phyloP scores from a whole-genome alignment of 1,284 basidiomycete genomes.

The Irpex lacteus region DNA sequence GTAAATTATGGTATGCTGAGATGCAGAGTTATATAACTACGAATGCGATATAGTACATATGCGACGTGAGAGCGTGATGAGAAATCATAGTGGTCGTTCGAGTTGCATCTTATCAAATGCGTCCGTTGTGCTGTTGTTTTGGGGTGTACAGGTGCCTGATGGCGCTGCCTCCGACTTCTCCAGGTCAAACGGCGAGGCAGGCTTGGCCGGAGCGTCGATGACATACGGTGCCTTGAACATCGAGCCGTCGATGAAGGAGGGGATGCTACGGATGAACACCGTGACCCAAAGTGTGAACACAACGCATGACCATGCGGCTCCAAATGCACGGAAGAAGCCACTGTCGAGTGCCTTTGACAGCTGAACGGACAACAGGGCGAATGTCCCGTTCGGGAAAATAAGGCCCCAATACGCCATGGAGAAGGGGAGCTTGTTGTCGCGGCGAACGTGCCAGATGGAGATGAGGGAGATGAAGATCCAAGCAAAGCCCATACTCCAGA shows the following conservation, averaged over 20 bases:
- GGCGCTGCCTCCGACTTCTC: constrained; percentile 2
- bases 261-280: constrained; percentile 39
- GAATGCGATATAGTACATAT: constrained; percentile 13
- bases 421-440: constrained; percentile 31
- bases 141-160: not conserved
- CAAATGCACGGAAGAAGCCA: constrained; percentile 29
- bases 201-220: constrained; percentile 6
- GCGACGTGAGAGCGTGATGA: not conserved
- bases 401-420: constrained; percentile 47
- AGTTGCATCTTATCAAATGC: not conserved
- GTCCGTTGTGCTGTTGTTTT: constrained; percentile 2
- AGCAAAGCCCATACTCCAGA: constrained; percentile 46
- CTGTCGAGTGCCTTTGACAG: constrained; percentile 46
- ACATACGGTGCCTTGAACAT: constrained; percentile 18
- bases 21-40: not conserved
- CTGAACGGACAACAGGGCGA: constrained; percentile 42
- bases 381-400: constrained; percentile 50
- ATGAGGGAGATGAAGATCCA: constrained; percentile 40
- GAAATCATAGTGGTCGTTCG: not conserved
- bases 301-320: constrained; percentile 31
- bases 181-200: constrained; percentile 13
- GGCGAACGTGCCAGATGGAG: constrained; percentile 30
- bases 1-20: not conserved
- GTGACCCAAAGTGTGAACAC: constrained; percentile 46
- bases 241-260: constrained; percentile 37